Evolutionary conservation across 164 flowering plant species (phyloP).

Genomic region (Cinnamomum chago): DNA sequence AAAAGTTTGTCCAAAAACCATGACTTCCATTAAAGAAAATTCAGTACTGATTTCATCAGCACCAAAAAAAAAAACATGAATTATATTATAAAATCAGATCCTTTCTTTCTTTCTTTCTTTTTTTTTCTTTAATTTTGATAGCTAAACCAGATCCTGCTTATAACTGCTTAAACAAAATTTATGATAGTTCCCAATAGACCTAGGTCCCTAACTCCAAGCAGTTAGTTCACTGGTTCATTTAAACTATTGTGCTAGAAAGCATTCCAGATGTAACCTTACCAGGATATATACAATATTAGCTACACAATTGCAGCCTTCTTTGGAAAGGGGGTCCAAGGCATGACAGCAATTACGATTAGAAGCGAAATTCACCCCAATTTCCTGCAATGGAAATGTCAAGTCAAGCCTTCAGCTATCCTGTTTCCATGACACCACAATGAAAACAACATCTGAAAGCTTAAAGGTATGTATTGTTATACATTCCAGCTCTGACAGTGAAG

Average conservation of each 20-base stretch:
- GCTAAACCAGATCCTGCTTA: too few species aligned
- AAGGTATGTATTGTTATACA: neutral
- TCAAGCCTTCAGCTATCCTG: neutral
- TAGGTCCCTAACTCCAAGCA: too few species aligned
- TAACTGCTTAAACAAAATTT: too few species aligned
- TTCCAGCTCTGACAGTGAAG: neutral
- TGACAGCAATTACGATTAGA: conserved; percentile 1
- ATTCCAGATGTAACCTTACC: conserved; percentile 24
- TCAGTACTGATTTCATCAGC: too few species aligned
- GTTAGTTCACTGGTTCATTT: too few species aligned
- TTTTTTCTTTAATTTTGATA: too few species aligned
- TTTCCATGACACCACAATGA: neutral
- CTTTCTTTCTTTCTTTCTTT: too few species aligned
- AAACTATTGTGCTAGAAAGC: neutral
- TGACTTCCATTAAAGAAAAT: too few species aligned
- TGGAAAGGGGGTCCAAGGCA: neutral
- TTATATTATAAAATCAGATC: too few species aligned
- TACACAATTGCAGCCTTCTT: conserved; percentile 23
- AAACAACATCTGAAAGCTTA: neutral
- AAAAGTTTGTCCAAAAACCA: too few species aligned
- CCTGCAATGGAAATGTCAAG: conserved; percentile 21
- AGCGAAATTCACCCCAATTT: conserved; percentile 4
- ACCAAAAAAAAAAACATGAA: too few species aligned
- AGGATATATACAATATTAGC: conserved; percentile 27
- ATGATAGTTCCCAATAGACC: too few species aligned